phyloP scores from a whole-genome alignment of 768 basidiomycete species.

The Boletus huronensis region DNA sequence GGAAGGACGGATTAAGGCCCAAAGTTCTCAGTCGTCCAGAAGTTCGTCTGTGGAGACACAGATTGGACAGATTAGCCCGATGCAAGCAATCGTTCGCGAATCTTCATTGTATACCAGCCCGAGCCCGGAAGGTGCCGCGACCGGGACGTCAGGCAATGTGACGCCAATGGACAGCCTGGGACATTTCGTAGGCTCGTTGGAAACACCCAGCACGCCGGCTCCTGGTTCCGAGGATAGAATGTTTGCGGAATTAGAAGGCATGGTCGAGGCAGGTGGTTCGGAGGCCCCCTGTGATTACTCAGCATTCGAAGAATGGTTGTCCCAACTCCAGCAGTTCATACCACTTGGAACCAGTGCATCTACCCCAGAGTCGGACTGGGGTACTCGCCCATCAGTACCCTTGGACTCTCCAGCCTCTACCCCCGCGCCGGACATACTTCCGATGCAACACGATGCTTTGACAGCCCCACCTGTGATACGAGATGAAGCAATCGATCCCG shows the following conservation, averaged over 20 bases:
- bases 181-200: slow-evolving; percentile 39
- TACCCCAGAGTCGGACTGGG: slow-evolving; percentile 11
- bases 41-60: slow-evolving; percentile 19
- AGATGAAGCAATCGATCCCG: slow-evolving; percentile 33
- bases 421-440: neutral
- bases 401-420: slow-evolving; percentile 1
- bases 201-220: slow-evolving; percentile 18
- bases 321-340: slow-evolving; percentile 46
- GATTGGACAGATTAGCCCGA: neutral
- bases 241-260: slow-evolving; percentile 6
- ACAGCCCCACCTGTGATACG: neutral
- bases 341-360: slow-evolving; percentile 14
- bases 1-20: slow-evolving; percentile 31
- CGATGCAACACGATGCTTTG: neutral
- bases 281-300: slow-evolving; percentile 33
- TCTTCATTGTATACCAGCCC: neutral
- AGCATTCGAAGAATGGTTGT: slow-evolving; percentile 50
- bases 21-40: slow-evolving; percentile 33
- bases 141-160: neutral
- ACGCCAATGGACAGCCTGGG: slow-evolving; percentile 25
- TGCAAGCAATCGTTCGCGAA: neutral
- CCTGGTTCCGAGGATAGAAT: slow-evolving; percentile 7
- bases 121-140: neutral
- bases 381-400: neutral
- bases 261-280: slow-evolving; percentile 7